phyloP scores from a whole-genome alignment of 371 early-diverging fungal species.

The Haplosporangium sp. region DNA sequence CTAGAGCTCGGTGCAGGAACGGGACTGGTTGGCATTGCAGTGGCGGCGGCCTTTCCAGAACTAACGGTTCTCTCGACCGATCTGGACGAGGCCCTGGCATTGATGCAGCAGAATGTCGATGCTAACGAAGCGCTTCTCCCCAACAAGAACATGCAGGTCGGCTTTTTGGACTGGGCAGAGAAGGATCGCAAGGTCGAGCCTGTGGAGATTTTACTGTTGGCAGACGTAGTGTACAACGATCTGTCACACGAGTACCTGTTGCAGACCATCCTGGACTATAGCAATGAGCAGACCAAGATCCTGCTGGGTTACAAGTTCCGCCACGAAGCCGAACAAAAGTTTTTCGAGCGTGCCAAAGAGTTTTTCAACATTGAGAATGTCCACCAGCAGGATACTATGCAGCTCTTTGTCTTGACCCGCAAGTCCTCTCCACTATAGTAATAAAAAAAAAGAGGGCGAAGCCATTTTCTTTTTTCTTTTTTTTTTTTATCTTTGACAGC shows the following conservation, averaged over 20 bases:
- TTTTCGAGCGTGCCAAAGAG: constrained; percentile 46
- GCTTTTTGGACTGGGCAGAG: constrained; percentile 54
- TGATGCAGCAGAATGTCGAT: constrained; percentile 56
- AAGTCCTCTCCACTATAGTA: constrained; percentile 4
- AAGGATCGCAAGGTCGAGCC: constrained; percentile 50
- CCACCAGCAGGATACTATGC: constrained; percentile 54
- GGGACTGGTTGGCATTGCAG: constrained; percentile 52
- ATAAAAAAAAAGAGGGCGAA: not conserved
- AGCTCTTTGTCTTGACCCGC: constrained; percentile 52
- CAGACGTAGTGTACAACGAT: constrained; percentile 55
- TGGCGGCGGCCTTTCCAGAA: constrained; percentile 51
- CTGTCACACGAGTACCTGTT: constrained; percentile 41
- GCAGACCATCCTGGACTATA: constrained; percentile 51
- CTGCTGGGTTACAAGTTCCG: constrained; percentile 55
- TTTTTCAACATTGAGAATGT: constrained; percentile 42
- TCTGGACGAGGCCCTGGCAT: constrained; percentile 42
- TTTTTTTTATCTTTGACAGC: not conserved
- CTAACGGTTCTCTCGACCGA: constrained; percentile 46
- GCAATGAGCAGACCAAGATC: constrained; percentile 45
- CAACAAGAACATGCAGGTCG: constrained; percentile 44
- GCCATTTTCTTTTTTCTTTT: not conserved
- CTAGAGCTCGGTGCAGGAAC: constrained; percentile 55
- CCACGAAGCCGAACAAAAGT: constrained; percentile 47
- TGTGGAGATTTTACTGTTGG: constrained; percentile 48
- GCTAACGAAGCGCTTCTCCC: constrained; percentile 39